phyloP scores from a whole-genome alignment of 129 eudicot genomes.

The Pittosporum tobira region DNA sequence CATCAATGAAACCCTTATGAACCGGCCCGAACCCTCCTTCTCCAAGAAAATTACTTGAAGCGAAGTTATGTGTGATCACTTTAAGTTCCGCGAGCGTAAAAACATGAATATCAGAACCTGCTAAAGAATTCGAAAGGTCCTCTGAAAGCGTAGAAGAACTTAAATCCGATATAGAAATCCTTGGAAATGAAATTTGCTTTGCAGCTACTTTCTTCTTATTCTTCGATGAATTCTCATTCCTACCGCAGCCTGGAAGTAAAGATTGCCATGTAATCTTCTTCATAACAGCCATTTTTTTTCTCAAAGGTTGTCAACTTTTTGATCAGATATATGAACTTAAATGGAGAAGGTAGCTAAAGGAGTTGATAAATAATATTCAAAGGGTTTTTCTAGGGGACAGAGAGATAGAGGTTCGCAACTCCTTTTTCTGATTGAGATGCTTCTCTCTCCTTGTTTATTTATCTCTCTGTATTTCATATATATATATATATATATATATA shows the following conservation, averaged over 20 bases:
- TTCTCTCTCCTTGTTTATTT: neutral
- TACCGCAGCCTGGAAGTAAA: conserved; percentile 40
- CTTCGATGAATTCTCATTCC: conserved; percentile 21
- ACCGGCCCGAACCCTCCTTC: conserved; percentile 95
- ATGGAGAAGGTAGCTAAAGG: neutral
- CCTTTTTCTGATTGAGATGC: neutral
- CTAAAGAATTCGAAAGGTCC: conserved; percentile 59
- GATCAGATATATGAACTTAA: too few relatives aligned
- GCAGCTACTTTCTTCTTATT: conserved; percentile 24
- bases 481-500: neutral
- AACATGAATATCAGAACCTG: conserved; percentile 55
- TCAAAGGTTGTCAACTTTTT: too few relatives aligned
- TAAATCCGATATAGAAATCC: conserved; percentile 42
- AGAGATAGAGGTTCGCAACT: neutral
- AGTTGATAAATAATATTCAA: neutral
- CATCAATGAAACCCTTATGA: conserved; percentile 83
- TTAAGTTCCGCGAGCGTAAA: conserved; percentile 66
- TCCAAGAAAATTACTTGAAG: conserved; percentile 69
- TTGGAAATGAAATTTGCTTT: conserved; percentile 26
- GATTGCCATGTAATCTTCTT: conserved; percentile 39
- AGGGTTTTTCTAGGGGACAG: neutral
- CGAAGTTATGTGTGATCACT: conserved; percentile 65
- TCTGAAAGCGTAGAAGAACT: conserved; percentile 45
- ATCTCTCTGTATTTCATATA: neutral
- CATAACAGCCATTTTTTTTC: conserved; percentile 21